Percentiles rank a stretch among this genome's conserved stretches.
These are phyloP conservation scores for Xylaria scruposa DNA, from an alignment of 495 filamentous ascomycete species.

Conservation along the genomic window DNA sequence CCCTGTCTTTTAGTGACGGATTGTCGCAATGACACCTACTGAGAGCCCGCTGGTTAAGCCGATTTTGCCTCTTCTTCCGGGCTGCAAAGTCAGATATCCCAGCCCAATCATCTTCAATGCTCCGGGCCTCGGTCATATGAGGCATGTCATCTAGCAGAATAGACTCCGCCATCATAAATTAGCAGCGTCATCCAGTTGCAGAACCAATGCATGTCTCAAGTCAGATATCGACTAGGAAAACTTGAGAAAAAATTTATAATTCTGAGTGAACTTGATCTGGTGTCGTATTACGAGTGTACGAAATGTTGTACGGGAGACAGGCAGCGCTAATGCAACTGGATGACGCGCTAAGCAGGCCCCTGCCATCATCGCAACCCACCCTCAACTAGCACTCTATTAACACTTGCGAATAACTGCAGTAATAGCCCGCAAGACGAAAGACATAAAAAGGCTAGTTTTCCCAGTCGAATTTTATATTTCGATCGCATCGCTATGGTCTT, in stretches of 20 bases:
- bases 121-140: slow-evolving; percentile 1
- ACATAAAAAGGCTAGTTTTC: background rate
- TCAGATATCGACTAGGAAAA: background rate
- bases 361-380: background rate
- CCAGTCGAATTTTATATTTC: background rate
- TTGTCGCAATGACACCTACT: background rate
- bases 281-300: background rate
- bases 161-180: background rate
- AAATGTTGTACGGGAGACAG: background rate
- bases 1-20: too few species aligned
- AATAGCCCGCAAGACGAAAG: background rate
- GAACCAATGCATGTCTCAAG: background rate
- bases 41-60: background rate
- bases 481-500: background rate
- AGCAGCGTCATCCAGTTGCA: background rate
- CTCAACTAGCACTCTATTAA: background rate
- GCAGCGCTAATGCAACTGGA: slow-evolving; percentile 2
- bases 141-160: background rate
- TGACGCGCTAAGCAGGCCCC: background rate
- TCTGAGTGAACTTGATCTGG: background rate
- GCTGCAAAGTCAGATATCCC: background rate
- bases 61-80: background rate
- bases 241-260: background rate
- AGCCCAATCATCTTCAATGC: slow-evolving; percentile 4
- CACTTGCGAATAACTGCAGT: background rate